A percentile compares a stretch with the other conserved stretches of the same genome.
Evolutionary conservation across 352 stramenopile species (phyloP).

Genomic region (Phytopythium ostracodes): DNA sequence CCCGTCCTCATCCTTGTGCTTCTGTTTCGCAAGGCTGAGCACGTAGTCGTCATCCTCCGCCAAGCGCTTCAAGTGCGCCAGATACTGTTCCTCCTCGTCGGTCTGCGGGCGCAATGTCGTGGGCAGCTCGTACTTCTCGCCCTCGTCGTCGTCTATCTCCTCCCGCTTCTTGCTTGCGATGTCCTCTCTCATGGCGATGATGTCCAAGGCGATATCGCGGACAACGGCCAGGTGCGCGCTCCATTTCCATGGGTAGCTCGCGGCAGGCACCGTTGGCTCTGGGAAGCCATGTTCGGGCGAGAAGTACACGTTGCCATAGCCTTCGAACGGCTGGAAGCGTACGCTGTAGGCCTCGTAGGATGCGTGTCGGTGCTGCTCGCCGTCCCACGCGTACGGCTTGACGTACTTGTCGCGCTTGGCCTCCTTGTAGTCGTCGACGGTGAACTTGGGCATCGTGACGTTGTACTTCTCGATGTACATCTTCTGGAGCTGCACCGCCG

Average conservation of each 20-base stretch:
- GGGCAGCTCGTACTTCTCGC: neutral
- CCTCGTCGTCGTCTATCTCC: neutral
- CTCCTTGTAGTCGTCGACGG: constrained; percentile 27
- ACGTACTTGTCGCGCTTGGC: constrained; percentile 34
- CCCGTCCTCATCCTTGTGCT: neutral
- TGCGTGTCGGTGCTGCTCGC: constrained; percentile 14
- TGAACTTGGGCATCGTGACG: constrained; percentile 1
- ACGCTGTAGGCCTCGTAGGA: constrained; percentile 17
- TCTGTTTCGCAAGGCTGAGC: neutral
- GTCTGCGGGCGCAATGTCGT: neutral
- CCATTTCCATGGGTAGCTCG: constrained; percentile 50
- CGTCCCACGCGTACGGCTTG: constrained; percentile 22
- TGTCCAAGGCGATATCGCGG: constrained; percentile 17
- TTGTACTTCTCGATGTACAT: constrained; percentile 2
- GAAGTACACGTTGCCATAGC: constrained; percentile 48
- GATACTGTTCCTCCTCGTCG: neutral
- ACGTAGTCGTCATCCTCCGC: neutral
- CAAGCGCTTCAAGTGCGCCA: neutral
- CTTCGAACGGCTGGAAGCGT: constrained; percentile 40
- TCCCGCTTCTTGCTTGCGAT: neutral
- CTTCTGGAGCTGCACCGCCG: neutral
- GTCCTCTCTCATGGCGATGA: neutral
- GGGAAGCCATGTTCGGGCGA: constrained; percentile 27
- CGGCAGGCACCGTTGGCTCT: constrained; percentile 26
- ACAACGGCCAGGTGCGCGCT: constrained; percentile 19